Base-by-base conservation (phyloP, 1,284 basidiomycete species). In the Cerioporus squamosus region DNA sequence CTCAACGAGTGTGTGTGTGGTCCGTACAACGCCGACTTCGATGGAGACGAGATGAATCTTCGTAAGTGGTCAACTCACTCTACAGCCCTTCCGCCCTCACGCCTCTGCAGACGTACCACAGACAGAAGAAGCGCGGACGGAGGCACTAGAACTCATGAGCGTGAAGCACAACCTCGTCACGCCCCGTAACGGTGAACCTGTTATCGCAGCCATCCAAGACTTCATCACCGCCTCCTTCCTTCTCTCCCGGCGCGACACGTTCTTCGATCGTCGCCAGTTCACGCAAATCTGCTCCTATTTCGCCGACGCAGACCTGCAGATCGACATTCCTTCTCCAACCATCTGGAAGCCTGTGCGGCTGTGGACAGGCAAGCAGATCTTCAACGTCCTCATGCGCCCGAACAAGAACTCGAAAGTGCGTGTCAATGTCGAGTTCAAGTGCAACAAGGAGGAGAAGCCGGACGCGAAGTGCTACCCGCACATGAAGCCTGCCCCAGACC, bases 21-120 rank as follows among this genome's bases (percentile, higher is more conserved):
- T 52, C 97, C 97, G 2, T 99, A 99, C 79, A 98, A 98, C 72
- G 97, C 97, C 54, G 97, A 99, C 79, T 99, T 99, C 70, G 97
- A 99, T 72, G 97, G 97, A 63, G 97, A 99, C 74, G 97, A 99
- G 76, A 99, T 99, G 97, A 99, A 99, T 76, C 81, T 99, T 69
- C 96, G 94, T 95, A 68, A 66, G 92, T 80, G 14, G 9, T 6
- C 6, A 8, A 44, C 12, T 46, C n/a, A 17, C 12, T 17, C 6
- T 15, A 18, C 20, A 20, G 53, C 4, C n/a, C n/a, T 42, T 15
- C 20, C 18, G 38, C 26, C 17, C 39, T 55, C 33, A 46, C 46
- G 9, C 44, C 38, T 24, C 31, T 26, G 18, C 68, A 96, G 94
- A 99, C 75, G 94, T 99, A 2, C 97, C 97, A 0, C 97, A 99